phyloP scores from a whole-genome alignment of 306 rosid genomes.

The Lupinus albus region DNA sequence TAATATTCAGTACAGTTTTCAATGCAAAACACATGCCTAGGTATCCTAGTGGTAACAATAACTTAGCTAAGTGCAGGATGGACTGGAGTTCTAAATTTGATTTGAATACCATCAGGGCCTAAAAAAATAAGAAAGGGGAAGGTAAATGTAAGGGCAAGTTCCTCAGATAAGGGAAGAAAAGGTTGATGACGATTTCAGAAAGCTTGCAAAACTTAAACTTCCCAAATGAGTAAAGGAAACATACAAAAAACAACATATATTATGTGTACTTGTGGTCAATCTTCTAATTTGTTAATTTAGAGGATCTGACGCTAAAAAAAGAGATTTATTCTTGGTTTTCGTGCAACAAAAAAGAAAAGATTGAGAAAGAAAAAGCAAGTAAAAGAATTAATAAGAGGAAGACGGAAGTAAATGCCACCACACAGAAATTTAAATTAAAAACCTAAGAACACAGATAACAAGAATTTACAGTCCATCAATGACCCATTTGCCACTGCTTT shows the following conservation, averaged over 20 bases:
- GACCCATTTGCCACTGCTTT: conserved; percentile 70
- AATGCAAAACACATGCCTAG: conserved; percentile 17
- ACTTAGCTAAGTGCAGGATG: conserved; percentile 20
- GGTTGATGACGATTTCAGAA: conserved; percentile 1
- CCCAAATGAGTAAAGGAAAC: conserved; percentile 30
- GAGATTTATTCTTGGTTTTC: conserved; percentile 22
- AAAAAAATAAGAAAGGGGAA: conserved; percentile 4
- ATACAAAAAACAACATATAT: background rate
- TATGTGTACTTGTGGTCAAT: background rate
- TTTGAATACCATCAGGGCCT: conserved; percentile 24
- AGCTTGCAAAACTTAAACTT: conserved; percentile 21
- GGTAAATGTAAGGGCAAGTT: conserved; percentile 13
- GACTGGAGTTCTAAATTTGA: conserved; percentile 30
- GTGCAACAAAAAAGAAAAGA: conserved; percentile 21
- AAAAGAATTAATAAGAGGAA: conserved; percentile 17
- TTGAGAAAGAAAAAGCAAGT: conserved; percentile 8
- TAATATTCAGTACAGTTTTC: conserved; percentile 35
- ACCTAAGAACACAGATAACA: conserved; percentile 36
- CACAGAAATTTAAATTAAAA: conserved; percentile 33
- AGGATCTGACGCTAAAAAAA: conserved; percentile 13
- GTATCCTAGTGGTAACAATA: conserved; percentile 20
- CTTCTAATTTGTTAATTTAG: conserved; percentile 23
- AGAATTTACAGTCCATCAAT: conserved; percentile 86
- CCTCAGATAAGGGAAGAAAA: conserved; percentile 23
- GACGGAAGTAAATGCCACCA: conserved; percentile 22